phyloP scores from a whole-genome alignment of 208 protist genomes.

The Blastocrithidia nonstop region DNA sequence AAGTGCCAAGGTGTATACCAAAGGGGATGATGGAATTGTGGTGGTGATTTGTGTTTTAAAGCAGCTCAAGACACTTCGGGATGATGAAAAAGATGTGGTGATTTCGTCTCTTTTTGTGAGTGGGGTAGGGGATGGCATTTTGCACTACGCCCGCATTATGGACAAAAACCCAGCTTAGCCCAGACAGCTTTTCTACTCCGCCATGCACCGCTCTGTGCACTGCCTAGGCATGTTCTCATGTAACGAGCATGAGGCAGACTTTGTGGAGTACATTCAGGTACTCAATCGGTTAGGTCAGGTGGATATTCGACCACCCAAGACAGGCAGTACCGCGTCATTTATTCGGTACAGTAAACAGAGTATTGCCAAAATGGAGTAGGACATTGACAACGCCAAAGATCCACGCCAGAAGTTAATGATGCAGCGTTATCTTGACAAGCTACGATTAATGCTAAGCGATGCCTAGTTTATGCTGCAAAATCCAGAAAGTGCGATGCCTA shows the following conservation, averaged over 20 bases:
- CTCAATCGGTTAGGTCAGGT: constrained; percentile 49
- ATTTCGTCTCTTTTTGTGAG: constrained; percentile 60
- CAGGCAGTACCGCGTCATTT: constrained; percentile 36
- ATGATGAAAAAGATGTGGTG: constrained; percentile 23
- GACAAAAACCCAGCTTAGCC: constrained; percentile 76
- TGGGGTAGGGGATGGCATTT: constrained; percentile 40
- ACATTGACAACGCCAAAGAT: constrained; percentile 19
- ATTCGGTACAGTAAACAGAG: constrained; percentile 21
- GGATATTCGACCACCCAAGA: constrained; percentile 36
- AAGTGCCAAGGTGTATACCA: constrained; percentile 8
- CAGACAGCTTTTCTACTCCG: constrained; percentile 57
- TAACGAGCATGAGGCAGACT: constrained; percentile 8
- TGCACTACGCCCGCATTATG: constrained; percentile 65
- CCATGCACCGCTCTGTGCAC: constrained; percentile 42
- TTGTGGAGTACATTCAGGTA: constrained; percentile 22
- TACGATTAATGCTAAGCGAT: constrained; percentile 43
- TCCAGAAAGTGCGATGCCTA: constrained; percentile 33
- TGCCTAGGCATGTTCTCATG: constrained; percentile 28
- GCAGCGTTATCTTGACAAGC: constrained; percentile 22
- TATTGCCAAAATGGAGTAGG: constrained; percentile 26
- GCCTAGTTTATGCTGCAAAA: constrained; percentile 37
- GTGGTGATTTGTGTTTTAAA: constrained; percentile 50
- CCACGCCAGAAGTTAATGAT: constrained; percentile 14
- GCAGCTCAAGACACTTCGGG: constrained; percentile 19
- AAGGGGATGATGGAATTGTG: constrained; percentile 29